Base-by-base conservation (phyloP, 2,329 filamentous ascomycete species). In the Trematosphaeria pertusa region DNA sequence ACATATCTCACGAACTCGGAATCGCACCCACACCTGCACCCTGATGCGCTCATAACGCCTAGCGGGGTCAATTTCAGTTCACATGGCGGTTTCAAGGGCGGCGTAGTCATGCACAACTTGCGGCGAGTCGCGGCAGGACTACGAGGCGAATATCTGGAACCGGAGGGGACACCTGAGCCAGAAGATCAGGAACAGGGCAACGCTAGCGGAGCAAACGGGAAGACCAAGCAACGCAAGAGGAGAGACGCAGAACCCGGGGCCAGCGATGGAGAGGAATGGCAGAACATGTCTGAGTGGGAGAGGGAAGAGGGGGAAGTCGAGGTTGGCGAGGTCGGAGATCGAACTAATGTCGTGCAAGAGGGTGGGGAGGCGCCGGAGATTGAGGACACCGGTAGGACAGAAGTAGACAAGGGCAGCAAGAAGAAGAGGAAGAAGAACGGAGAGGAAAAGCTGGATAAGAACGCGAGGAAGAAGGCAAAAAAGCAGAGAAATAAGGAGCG, bases 401-500 rank as follows among this genome's bases (percentile, higher is more conserved):
- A 39, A 15, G 18, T 18, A 2, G 61, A 63, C 28, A 64, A 59
- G 7, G 59, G 54, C n/a, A 59, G 53, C 40, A 68, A 73, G 57
- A 66, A 67, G 49, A 66, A 67, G 49, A 67, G 64, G 26, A 60
- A 58, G 44, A 56, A 46, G 15, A 49, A 56, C 18, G 42, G 54
- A 43, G 43, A 32, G 58, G 55, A 48, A 9, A 62, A 67, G 37
- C 52, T 75, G 37, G 78, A 81, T 52, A 80, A 79, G 64, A 79
- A 79, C 52, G 77, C 79, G 43, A 73, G 80, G 51, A 83, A 80
- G 68, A 73, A 73, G 54, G 75, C 73, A 48, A 85, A 85, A 76
- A 83, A 81, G 65, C 76, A 78, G 61, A 74, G 77, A 59, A 72
- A 73, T 46, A 70, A 75, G 58, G 75, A 75, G 38, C 70, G 78